Base-by-base conservation (phyloP, 345 rosid species). In the Combretum micranthum region DNA sequence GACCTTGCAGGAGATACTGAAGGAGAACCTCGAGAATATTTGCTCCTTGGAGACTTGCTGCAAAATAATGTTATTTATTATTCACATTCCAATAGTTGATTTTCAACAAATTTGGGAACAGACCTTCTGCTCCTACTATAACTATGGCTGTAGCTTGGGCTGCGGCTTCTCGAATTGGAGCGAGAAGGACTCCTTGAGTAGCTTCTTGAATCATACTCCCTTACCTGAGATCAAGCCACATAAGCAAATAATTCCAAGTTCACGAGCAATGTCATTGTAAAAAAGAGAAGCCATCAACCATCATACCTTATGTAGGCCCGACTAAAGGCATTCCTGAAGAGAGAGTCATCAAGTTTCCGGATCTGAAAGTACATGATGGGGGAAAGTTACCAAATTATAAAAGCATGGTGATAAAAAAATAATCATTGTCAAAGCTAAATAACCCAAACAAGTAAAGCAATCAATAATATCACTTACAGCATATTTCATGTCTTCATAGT, bases 401-500 rank as follows among this genome's bases (percentile, higher is more conserved):
- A 25, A 60, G 56, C 58, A 52, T 26, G 42, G 57, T 58, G n/a
- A 48, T 67, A 14, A 4, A 37, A 48, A 9, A 42, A 46, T 45
- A 49, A 20, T 54, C 53, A 13, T n/a, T 17, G 16, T 18, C 54
- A 39, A 18, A 15, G 20, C 19, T 42, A 55, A 23, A 20, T 19
- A 20, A 55, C 17, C 48, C 4, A 42, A 2, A 23, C 42, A 57
- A 55, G 60, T 25, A 25, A 18, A 45, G 11, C 13, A 15, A 13
- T 44, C 53, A 54, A 50, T 17, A 58, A 14, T 20, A 57, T 8
- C 69, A 78, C 96, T 83, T 76, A 93, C 99, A 22, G 99, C 97
- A 56, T 85, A 87, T 71, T 80, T 87, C 99, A 93, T 87, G 68
- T 85, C 97, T 54, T 93, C 96, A 71, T 89, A 85, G 69, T 65